phyloP scores from a whole-genome alignment of 805 yeast genomes.

The Tetrapisispora fleetii region DNA sequence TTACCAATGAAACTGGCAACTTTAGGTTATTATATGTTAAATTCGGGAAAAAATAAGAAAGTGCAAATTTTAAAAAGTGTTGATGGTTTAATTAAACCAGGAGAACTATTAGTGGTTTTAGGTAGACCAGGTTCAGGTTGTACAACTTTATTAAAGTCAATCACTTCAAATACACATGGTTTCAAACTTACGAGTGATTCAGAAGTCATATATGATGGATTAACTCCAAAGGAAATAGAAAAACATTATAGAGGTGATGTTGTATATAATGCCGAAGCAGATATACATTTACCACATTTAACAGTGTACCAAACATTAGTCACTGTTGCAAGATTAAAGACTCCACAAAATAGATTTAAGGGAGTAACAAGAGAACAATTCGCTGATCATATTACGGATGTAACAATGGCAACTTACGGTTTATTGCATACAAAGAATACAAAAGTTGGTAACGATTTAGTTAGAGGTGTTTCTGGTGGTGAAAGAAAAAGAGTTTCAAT shows the following conservation, averaged over 20 bases:
- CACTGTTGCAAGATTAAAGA: conserved; percentile 51
- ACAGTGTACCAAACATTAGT: conserved; percentile 57
- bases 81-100: conserved; percentile 55
- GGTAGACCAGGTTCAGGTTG: conserved; percentile 80
- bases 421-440: conserved; percentile 50
- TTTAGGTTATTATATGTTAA: conserved; percentile 16
- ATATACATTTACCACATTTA: conserved; percentile 57
- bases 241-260: conserved; percentile 58
- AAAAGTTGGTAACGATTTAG: conserved; percentile 49
- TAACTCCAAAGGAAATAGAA: conserved; percentile 40
- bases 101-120: conserved; percentile 57
- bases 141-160: conserved; percentile 53
- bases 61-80: conserved; percentile 53
- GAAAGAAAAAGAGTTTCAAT: conserved; percentile 68
- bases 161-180: conserved; percentile 52
- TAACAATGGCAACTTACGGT: conserved; percentile 48
- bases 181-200: conserved; percentile 41
- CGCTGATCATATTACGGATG: conserved; percentile 44
- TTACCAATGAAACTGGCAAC: conserved; percentile 26
- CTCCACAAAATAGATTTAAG: conserved; percentile 52
- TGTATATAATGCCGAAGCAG: conserved; percentile 59
- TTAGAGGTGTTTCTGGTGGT: conserved; percentile 64
- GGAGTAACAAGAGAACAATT: conserved; percentile 49
- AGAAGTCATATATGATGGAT: conserved; percentile 42
- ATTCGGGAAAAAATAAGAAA: conserved; percentile 18